These are phyloP conservation scores for Ganoderma meredithae DNA, from an alignment of 1,284 basidiomycete species.

Conservation along the genomic window DNA sequence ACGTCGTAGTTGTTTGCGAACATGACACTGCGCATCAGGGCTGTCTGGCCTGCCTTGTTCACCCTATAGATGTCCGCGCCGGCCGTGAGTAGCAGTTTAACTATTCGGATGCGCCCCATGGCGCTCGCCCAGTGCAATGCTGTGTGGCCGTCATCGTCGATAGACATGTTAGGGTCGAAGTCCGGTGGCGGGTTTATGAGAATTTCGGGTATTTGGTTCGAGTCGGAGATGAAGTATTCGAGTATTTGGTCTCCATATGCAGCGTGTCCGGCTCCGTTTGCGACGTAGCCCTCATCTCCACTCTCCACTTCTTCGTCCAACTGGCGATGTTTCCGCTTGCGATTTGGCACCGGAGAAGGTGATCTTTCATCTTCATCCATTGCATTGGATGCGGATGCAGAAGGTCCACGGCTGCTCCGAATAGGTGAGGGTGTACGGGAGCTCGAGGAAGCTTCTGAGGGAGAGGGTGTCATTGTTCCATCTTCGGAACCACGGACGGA, in stretches of 20 bases:
- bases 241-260: conserved; percentile 94
- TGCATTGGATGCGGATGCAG: conserved; percentile 47
- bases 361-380: conserved; percentile 49
- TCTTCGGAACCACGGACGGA: conserved; percentile 78
- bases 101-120: conserved; percentile 97
- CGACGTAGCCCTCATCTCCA: conserved; percentile 24
- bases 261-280: conserved; percentile 49
- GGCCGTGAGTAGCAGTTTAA: conserved; percentile 93
- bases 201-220: conserved; percentile 89
- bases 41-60: conserved; percentile 96
- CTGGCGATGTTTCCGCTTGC: conserved; percentile 44
- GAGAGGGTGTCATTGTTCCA: conserved; percentile 85
- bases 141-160: conserved; percentile 99
- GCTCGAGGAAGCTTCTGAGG: conserved; percentile 85
- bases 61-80: conserved; percentile 98
- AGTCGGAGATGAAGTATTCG: conserved; percentile 99
- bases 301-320: conserved; percentile 31
- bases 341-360: conserved; percentile 40
- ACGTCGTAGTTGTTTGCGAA: conserved; percentile 99
- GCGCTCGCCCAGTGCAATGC: conserved; percentile 99
- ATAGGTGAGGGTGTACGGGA: conserved; percentile 92
- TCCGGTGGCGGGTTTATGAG: conserved; percentile 91
- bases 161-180: conserved; percentile 96
- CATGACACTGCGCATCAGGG: conserved; percentile 99
- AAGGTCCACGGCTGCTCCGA: conserved; percentile 56